Base-by-base conservation (phyloP, 768 basidiomycete genomes). In the Suillus subluteus region DNA sequence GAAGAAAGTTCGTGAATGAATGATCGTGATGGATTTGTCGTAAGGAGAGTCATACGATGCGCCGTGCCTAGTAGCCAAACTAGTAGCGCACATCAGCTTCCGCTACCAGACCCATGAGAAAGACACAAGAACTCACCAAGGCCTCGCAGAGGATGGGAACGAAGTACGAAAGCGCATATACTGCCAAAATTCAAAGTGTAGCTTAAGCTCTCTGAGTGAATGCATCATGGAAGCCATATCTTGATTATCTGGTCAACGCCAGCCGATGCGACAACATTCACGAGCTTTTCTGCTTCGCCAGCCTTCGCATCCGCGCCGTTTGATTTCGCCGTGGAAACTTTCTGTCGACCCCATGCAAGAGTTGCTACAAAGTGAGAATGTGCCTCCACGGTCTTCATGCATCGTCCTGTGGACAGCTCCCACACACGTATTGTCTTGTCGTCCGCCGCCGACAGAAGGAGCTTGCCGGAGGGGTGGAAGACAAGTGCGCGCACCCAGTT, bases 341-440 rank as follows among this genome's bases (percentile, higher is more conserved):
- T 72, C 66, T 86, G 84, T 62, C 91, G 80, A 46, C 92, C 94
- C 94, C 95, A 96, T 16, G 90, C 83, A 64, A 96, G 85, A 26
- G 88, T 90, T 38, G 89, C 86, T 15, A 96, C 90, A 73, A 95
- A 95, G 73, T 94, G 91, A 38, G 84, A 85, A 75, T 96, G 95
- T 4, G 95, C 95, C 70, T 95, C 92, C 50, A 97, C 86, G 46
- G 88, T 92, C 81, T 94, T 95, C 69, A 90, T 83, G 75, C 94
- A 95, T 68, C 94, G 85, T 0, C 95, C 95, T 3, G 91, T 92
- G 52, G 86, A 83, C 43, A 97, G 81, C 72, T 96, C 95, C 95
- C 95, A 97, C 11, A 96, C 85, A 11, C 93, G 88, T 70, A 96
- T 87, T 12, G 93, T 93, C 79, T 95, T 93, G 82, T 97, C 95